phyloP scores from a whole-genome alignment of 257 asterid genomes.

The Solanum lycopersicoides region DNA sequence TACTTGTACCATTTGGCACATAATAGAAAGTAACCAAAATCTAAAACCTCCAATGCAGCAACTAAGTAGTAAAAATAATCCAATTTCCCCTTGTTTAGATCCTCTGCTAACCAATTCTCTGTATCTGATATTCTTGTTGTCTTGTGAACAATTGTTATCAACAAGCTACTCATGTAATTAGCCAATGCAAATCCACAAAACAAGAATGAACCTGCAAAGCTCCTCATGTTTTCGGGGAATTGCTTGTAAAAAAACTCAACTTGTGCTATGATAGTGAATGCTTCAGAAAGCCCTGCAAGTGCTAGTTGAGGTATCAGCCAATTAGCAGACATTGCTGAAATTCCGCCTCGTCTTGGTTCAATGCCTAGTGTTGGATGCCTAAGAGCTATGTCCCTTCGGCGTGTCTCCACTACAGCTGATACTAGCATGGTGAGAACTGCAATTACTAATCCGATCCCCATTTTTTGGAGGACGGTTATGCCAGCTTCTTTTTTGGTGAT shows the following conservation, averaged over 20 bases:
- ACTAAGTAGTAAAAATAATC: conserved; percentile 21
- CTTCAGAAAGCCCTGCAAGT: conserved; percentile 22
- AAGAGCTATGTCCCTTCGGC: background rate
- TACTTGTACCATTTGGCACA: conserved; percentile 29
- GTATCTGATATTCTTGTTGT: conserved; percentile 1
- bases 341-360: conserved; percentile 3
- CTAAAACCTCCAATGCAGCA: conserved; percentile 10
- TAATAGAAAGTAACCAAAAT: conserved; percentile 12
- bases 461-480: conserved; percentile 16
- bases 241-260: conserved; percentile 26
- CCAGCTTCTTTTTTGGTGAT: conserved; percentile 16
- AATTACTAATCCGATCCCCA: conserved; percentile 13
- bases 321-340: conserved; percentile 23
- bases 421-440: conserved; percentile 4
- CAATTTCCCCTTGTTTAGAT: conserved; percentile 27
- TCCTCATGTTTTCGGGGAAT: conserved; percentile 33
- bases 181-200: conserved; percentile 16
- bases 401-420: conserved; percentile 9
- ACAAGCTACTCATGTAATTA: conserved; percentile 14
- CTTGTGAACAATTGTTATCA: conserved; percentile 12
- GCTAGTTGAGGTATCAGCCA: conserved; percentile 30
- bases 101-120: conserved; percentile 24
- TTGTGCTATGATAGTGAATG: conserved; percentile 11
- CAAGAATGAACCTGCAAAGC: conserved; percentile 21
- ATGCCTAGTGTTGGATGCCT: conserved; percentile 10